Base-by-base conservation (phyloP, 1,284 basidiomycete genomes). In the Sporisorium graminicola region DNA sequence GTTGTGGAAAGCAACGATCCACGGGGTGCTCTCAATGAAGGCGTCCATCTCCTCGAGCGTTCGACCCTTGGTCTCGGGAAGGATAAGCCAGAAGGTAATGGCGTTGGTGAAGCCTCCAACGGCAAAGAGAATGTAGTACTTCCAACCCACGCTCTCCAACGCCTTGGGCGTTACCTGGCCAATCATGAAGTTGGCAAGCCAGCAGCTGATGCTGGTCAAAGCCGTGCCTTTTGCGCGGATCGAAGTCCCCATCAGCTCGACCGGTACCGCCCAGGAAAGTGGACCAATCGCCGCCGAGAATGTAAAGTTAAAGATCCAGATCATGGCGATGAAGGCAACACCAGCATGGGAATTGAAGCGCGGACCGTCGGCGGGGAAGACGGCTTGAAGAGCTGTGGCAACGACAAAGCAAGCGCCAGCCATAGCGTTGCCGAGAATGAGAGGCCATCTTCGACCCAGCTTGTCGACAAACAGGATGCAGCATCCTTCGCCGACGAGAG, bases 61-160 rank as follows among this genome's bases (percentile, higher is more conserved):
- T 50, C 88, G 87, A 35, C 89, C 84, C 62, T 82, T 82, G 29
- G 85, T 85, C 76, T 86, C 86, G 31, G 86, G 86, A 75, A 86
- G 85, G 67, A 87, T 79, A 27, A 82, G 86, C 88, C 88, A 91
- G 77, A 91, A 88, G 70, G 89, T 89, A 6, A 90, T 76, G 0
- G 90, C 90, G 78, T 91, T 91, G 14, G 90, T 89, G 84, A 90
- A 89, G 10, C 88, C 87, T 78, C 89, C 90, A 58, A 91, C 88
- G 2, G 90, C 90, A 66, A 91, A 91, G 22, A 91, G 89, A 46
- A 91, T 86, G 82, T 88, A 88, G 82, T 87, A 87, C 57, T 79
- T 82, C 87, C 87, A 88, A 18, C 85, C 82, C 51, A 87, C 81
- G 35, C 77, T 74, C 8, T 62, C 64, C 55, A 87, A 86, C 1